Conservation (phyloP, 768 basidiomycete genomes). For the Lactarius sanguifluus region DNA sequence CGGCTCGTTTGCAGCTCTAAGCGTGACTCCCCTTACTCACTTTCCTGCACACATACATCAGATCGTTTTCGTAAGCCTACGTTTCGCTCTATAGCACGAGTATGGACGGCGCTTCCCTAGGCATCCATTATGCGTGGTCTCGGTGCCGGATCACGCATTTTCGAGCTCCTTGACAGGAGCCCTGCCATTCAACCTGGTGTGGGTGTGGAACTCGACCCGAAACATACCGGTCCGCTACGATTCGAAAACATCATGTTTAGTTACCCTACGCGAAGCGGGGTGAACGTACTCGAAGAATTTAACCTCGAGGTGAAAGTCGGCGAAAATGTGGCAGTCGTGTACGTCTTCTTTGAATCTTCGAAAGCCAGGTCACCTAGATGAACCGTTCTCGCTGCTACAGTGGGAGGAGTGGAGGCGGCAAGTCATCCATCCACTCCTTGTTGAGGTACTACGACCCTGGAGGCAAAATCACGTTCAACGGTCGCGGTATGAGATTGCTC, state of each 20-base stretch:
- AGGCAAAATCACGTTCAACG: slow-evolving; percentile 82
- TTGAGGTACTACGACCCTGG: slow-evolving; percentile 87
- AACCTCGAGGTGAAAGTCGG: slow-evolving; percentile 79
- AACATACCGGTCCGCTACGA: slow-evolving; percentile 65
- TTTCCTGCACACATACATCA: slow-evolving; percentile 22
- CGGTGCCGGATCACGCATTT: slow-evolving; percentile 91
- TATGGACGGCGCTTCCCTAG: slow-evolving; percentile 39
- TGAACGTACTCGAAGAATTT: slow-evolving; percentile 79
- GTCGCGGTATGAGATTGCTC: slow-evolving; percentile 56
- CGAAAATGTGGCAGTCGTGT: slow-evolving; percentile 91
- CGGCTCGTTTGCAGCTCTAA: slow-evolving; percentile 32
- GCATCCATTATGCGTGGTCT: slow-evolving; percentile 96
- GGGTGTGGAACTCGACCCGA: slow-evolving; percentile 56
- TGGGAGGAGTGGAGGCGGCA: slow-evolving; percentile 91
- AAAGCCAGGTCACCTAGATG: background rate
- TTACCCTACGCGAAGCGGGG: slow-evolving; percentile 84
- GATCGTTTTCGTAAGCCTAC: slow-evolving; percentile 40
- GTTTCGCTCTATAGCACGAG: slow-evolving; percentile 37
- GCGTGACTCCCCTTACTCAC: background rate
- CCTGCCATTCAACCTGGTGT: slow-evolving; percentile 67
- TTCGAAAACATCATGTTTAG: slow-evolving; percentile 87
- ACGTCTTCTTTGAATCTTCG: slow-evolving; percentile 38
- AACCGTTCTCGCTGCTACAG: slow-evolving; percentile 40
- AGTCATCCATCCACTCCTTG: slow-evolving; percentile 87
- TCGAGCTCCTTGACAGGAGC: slow-evolving; percentile 82